phyloP scores from a whole-genome alignment of 1,284 basidiomycete species.

The Agroathelia rolfsii region DNA sequence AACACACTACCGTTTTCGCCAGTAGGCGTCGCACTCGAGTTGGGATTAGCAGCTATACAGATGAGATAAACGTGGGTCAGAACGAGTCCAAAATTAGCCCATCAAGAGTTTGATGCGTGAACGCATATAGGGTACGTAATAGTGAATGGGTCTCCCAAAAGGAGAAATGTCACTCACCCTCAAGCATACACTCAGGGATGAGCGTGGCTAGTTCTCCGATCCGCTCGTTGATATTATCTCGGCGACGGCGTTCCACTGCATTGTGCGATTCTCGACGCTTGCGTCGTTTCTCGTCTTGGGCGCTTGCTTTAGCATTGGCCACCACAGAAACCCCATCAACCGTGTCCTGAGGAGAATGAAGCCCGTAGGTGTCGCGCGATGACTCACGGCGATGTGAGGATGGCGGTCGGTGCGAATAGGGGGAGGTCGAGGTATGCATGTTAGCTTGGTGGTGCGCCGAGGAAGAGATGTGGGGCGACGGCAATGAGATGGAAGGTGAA shows the following conservation, averaged over 20 bases:
- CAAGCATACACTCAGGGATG: constrained; percentile 76
- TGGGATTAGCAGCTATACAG: constrained; percentile 3
- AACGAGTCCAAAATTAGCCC: background rate
- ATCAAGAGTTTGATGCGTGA: background rate
- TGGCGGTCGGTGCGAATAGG: constrained; percentile 7
- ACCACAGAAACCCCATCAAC: too few relatives aligned
- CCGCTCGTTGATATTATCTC: constrained; percentile 93
- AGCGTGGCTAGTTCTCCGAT: constrained; percentile 83
- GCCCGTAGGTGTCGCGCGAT: too few relatives aligned
- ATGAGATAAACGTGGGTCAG: constrained; percentile 1
- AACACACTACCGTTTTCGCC: constrained; percentile 15
- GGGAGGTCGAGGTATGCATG: constrained; percentile 10
- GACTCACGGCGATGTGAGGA: constrained; percentile 9
- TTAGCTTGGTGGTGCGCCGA: constrained; percentile 8
- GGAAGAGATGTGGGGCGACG: constrained; percentile 6
- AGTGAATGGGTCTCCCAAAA: constrained; percentile 1
- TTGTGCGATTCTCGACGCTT: constrained; percentile 81
- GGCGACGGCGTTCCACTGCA: constrained; percentile 76
- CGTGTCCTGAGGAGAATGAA: too few relatives aligned
- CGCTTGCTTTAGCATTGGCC: constrained; percentile 41
- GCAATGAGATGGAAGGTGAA: constrained; percentile 10
- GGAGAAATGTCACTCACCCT: constrained; percentile 28
- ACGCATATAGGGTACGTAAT: constrained; percentile 1
- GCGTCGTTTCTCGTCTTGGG: constrained; percentile 66
- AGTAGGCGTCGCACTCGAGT: constrained; percentile 10